Evolutionary conservation across 768 basidiomycete species (phyloP).

Genomic region (Leccinum arenicola): DNA sequence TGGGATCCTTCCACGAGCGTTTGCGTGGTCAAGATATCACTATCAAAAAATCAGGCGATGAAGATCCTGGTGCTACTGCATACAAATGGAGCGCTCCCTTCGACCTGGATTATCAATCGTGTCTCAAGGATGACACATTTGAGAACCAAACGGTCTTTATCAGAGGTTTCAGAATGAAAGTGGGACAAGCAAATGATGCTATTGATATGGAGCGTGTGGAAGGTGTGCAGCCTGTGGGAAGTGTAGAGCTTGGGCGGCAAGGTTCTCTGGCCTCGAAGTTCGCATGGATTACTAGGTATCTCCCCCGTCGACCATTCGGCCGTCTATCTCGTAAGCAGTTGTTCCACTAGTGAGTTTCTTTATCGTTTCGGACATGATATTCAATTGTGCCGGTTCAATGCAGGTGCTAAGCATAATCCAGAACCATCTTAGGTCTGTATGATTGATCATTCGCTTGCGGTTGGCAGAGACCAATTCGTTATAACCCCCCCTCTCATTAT

Average conservation of each 20-base stretch:
- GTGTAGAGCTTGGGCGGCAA: background rate
- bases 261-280: background rate
- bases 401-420: background rate
- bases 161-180: background rate
- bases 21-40: background rate
- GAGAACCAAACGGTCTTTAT: background rate
- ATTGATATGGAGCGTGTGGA: background rate
- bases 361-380: background rate
- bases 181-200: background rate
- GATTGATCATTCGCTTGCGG: background rate
- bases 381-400: background rate
- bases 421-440: background rate
- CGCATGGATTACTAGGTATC: rapidly evolving
- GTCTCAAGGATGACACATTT: background rate
- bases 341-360: background rate
- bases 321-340: background rate
- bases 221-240: background rate
- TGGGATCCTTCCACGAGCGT: background rate
- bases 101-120: background rate
- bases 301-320: background rate
- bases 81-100: background rate
- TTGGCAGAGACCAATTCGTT: background rate
- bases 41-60: background rate
- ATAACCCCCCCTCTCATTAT: background rate
- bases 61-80: background rate